phyloP scores from a whole-genome alignment of 768 basidiomycete species.

The Psilocybe cubensis region DNA sequence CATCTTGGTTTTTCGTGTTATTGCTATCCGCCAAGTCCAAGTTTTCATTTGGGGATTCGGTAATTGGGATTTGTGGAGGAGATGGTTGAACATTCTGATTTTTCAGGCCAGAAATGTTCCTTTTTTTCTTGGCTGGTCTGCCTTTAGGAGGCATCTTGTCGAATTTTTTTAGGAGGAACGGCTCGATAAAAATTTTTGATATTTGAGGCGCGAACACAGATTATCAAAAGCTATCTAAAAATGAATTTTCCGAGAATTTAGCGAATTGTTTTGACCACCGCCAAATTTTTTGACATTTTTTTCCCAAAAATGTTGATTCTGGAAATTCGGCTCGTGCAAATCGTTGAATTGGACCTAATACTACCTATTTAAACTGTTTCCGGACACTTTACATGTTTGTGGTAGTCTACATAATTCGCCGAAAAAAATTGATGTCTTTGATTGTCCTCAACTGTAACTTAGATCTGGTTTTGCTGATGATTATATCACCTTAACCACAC shows the following conservation, averaged over 20 bases:
- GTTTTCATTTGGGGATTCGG: background rate
- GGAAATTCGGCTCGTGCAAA: conserved; percentile 4
- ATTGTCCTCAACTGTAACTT: no score
- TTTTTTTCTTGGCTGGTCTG: conserved; percentile 1
- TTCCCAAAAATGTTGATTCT: background rate
- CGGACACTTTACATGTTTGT: background rate
- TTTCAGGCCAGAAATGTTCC: conserved; percentile 1
- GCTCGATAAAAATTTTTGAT: background rate
- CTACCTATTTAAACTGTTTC: background rate
- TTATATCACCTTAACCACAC: no score
- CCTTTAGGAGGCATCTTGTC: conserved; percentile 2
- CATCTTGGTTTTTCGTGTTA: background rate
- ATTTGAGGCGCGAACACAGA: background rate
- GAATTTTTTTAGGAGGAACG: background rate
- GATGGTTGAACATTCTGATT: background rate
- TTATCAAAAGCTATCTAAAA: conserved; percentile 4
- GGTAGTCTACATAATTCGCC: background rate
- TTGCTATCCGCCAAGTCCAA: background rate
- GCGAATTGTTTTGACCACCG: conserved; percentile 3
- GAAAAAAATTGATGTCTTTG: no score
- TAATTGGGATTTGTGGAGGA: background rate
- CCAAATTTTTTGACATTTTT: background rate
- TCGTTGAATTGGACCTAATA: no score
- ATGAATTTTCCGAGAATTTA: conserved; percentile 6
- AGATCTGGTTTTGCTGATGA: no score